A percentile compares a stretch with the other conserved stretches of the same genome.
These are phyloP conservation scores for Tolypocladium sp. DNA, from an alignment of 2,329 filamentous ascomycete species.

Conservation along the genomic window DNA sequence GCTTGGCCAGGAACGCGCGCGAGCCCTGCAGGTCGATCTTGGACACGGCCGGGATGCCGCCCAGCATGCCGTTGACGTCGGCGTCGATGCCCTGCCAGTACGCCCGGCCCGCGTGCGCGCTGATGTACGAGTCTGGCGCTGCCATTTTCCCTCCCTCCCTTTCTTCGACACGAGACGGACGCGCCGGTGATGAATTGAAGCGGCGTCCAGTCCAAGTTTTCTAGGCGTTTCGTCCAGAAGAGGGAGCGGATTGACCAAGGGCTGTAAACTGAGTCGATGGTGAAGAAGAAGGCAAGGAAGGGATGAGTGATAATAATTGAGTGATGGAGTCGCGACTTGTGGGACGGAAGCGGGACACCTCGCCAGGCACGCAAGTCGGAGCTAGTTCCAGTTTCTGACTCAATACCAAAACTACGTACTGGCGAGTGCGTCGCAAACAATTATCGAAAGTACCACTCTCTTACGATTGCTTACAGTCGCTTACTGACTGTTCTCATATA, in stretches of 20 bases:
- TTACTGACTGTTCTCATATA: neutral
- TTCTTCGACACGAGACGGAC: neutral
- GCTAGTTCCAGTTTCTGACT: neutral
- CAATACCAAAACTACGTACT: neutral
- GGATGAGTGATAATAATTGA: neutral
- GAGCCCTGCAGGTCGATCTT: constrained; percentile 56
- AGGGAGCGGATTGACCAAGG: neutral
- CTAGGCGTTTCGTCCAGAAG: neutral
- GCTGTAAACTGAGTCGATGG: neutral
- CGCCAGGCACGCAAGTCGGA: neutral
- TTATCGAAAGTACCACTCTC: too few relatives aligned
- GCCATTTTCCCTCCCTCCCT: neutral
- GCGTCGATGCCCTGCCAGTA: constrained; percentile 36
- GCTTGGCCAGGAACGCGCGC: constrained; percentile 49
- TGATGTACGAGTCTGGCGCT: constrained; percentile 18
- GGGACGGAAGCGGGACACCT: neutral
- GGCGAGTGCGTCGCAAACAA: too few relatives aligned
- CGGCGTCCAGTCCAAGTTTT: neutral
- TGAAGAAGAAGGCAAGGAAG: neutral
- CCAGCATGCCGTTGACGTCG: constrained; percentile 62
- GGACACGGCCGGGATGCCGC: constrained; percentile 39
- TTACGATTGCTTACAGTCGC: too few relatives aligned
- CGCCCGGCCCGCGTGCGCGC: constrained; percentile 21
- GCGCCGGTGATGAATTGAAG: neutral
- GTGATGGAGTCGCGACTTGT: neutral